Percentiles rank a stretch among this genome's conserved stretches.
These are phyloP conservation scores for Buxus sempervirens DNA, from an alignment of 164 flowering plant genomes.

Conservation along the genomic window DNA sequence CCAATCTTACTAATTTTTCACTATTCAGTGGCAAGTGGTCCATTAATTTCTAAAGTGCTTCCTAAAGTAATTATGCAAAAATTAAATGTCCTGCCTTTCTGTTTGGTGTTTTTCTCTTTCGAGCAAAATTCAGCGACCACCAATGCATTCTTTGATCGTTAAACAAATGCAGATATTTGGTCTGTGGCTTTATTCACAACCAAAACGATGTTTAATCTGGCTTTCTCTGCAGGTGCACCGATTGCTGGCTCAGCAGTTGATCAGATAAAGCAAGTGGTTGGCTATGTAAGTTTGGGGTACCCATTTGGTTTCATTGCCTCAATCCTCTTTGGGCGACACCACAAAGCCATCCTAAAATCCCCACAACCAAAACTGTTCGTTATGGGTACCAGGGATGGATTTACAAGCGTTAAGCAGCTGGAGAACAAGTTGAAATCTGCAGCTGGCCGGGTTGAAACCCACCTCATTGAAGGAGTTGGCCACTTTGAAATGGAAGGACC, in stretches of 20 bases:
- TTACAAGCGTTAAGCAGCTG: constrained; percentile 84
- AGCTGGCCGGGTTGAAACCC: constrained; percentile 68
- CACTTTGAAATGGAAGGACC: constrained; percentile 98
- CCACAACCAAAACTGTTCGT: constrained; percentile 83
- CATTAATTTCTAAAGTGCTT: neutral
- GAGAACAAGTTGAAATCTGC: constrained; percentile 73
- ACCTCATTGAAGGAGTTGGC: constrained; percentile 75
- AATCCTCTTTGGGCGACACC: constrained; percentile 89
- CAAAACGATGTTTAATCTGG: neutral
- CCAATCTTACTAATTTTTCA: neutral
- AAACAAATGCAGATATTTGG: neutral
- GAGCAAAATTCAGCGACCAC: neutral
- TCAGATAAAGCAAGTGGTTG: constrained; percentile 66
- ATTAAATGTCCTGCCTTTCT: too few relatives aligned
- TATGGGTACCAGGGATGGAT: constrained; percentile 93
- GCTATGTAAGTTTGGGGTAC: constrained; percentile 85
- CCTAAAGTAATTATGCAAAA: too few relatives aligned
- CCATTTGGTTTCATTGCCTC: constrained; percentile 86
- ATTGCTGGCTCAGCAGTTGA: constrained; percentile 95
- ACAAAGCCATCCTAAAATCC: constrained; percentile 66
- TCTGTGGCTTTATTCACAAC: neutral
- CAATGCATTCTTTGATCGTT: neutral
- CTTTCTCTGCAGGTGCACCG: constrained; percentile 66
- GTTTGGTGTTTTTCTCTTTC: neutral
- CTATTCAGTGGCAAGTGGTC: neutral